Evolutionary conservation across 2,329 filamentous ascomycete species (phyloP).

Genomic region (Talaromyces verruculosus): DNA sequence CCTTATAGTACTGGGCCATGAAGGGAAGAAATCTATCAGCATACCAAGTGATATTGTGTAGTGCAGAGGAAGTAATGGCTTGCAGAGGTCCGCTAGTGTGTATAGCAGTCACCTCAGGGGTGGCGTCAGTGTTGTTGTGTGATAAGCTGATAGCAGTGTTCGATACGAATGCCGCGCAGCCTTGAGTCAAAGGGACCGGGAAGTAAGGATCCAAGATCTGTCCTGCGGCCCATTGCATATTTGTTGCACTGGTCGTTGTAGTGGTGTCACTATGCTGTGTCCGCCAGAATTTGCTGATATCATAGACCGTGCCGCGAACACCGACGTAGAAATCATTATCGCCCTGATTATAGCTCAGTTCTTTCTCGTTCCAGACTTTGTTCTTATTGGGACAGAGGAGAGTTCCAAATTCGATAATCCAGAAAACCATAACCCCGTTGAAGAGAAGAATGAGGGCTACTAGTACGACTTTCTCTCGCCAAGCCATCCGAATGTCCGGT

Average conservation of each 20-base stretch:
- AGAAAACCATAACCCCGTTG: conserved; percentile 83
- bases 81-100: conserved; percentile 70
- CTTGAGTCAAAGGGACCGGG: conserved; percentile 68
- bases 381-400: conserved; percentile 87
- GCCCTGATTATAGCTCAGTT: conserved; percentile 71
- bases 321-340: conserved; percentile 80
- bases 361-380: conserved; percentile 76
- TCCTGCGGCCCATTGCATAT: conserved; percentile 78
- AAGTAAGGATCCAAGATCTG: conserved; percentile 83
- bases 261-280: conserved; percentile 75
- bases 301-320: conserved; percentile 85
- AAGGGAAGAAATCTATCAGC: conserved; percentile 67
- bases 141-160: conserved; percentile 50
- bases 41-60: conserved; percentile 76
- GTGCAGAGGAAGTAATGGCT: conserved; percentile 55
- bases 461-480: conserved; percentile 90
- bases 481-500: conserved; percentile 93
- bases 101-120: conserved; percentile 54
- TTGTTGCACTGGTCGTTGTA: conserved; percentile 58
- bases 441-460: conserved; percentile 76
- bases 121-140: conserved; percentile 66
- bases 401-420: conserved; percentile 82
- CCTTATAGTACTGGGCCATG: conserved; percentile 85
- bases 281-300: conserved; percentile 85
- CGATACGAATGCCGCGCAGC: conserved; percentile 72